Evolutionary conservation across 1,139 yeast genomes (phyloP), one percentile per base, ranked within the genome.

Genomic region (Candida freyschussii): DNA sequence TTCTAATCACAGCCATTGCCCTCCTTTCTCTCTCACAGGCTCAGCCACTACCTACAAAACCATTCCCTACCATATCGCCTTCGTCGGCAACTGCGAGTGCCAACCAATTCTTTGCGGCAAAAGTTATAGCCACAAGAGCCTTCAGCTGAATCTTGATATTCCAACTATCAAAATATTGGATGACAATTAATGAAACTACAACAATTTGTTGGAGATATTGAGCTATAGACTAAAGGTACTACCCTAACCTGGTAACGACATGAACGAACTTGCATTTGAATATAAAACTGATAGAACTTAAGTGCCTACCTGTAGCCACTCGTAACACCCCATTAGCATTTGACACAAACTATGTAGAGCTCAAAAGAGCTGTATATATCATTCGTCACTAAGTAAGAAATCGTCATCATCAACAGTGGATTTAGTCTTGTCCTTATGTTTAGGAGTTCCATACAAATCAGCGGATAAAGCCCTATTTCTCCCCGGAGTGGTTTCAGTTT

Each of bases 341-440:
- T n/a, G n/a, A n/a, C 21, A 18, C 21, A 18, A 8, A 11, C 10
- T 8, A 18, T 11, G 11, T 8, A 18, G 11, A 18, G 21, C 8
- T 8, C 8, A 18, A 18, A 18, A 18, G 11, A 18, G 10, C 8
- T 18, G 11, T 18, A 18, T 11, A 18, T 18, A 28, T 29, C 31
- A 19, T 33, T 27, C 28, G n/a, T 33, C 46, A 37, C 30, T 41
- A 30, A 34, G 34, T 24, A 30, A 36, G 38, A 26, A 37, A 21
- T 37, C 41, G 27, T 31, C 39, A 24, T 30, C 41, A 17, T 16
- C 29, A 11, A 27, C 33, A 5, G 25, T 24, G 11, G 21, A 16
- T 26, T 19, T 62, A 3, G 82, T 79, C 52, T 76, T 78, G 7
- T 24, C 21, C 22, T 24, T 31, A 13, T 31, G 40, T 34, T 37